Base-by-base conservation (phyloP, 164 flowering plant genomes). In the Tetracentron sinense region DNA sequence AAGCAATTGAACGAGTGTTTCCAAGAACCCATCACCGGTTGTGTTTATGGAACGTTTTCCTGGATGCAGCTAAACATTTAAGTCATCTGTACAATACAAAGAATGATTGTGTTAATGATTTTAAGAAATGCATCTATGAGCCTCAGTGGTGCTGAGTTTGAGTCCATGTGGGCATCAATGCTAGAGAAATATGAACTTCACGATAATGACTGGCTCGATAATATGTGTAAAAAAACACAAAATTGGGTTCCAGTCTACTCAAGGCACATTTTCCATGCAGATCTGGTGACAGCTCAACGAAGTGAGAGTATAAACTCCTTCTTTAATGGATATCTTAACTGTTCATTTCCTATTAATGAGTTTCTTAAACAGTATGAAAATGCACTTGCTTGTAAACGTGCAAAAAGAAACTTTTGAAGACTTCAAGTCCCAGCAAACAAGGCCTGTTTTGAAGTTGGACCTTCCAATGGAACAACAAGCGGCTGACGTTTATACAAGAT, bases 221-320 rank as follows among this genome's bases (percentile, higher is more conserved):
- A 49, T 49, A 49, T 49, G 52, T 49, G 21, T 49, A 21, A 49
- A 25, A 49, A 49, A 49, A 23, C 25, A 25, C 52, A 49, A 23
- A 49, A 49, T 20, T 49, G 52, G 52, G 52, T 49, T 20, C 52
- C 52, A 49, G 52, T 21, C 52, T 49, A 49, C 52, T 49, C 52
- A 20, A 49, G 52, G 25, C 21, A 49, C 52, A 49, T 49, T 25
- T 49, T 49, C 52, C 52, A 49, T 49, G 52, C 52, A 5, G 52
- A 49, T 25, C 20, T 49, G 52, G 21, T 25, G 21, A 49, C 52
- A 49, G 21, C 7, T 20, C 52, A 49, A 20, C 52, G 52, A 17
- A 49, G 6, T 49, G 52, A 49, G 21, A 49, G 25, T 20, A 20
- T 49, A 5, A 49, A 49, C 25, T 49, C 52, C 52, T 49, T 49